Base-by-base conservation (phyloP, 768 basidiomycete genomes). In the Scleroderma bovista region DNA sequence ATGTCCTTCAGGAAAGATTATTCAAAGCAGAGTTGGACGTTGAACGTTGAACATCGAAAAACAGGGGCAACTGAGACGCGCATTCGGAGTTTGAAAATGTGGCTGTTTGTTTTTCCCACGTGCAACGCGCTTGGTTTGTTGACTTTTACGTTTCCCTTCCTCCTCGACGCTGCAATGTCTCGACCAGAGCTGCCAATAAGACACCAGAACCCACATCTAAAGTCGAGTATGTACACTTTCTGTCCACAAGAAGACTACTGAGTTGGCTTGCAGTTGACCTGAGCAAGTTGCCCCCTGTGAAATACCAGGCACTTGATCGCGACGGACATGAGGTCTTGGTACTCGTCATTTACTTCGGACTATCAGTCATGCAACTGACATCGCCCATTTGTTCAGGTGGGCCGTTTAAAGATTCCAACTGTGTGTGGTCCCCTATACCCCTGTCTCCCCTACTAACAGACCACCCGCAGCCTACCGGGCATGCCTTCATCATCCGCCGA, bases 401-500 rank as follows among this genome's bases (percentile, higher is more conserved):
- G 90, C 6, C 73, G 93, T 52, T 73, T 94, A 68, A 96, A 96
- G 72, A 87, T 96, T 34, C 84, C 86, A 22, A 93, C 89, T 51
- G 91, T 91, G 73, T 61, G 80, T 69, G 47, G 53, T 29, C n/a
- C 19, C 52, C 50, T 47, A 29, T 9, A 45, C 12, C 34, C 44
- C 16, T 31, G 58, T 43, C 44, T 52, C 48, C 54, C 51, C 20
- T 58, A 57, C 60, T 56, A 48, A 56, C 46, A 42, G 32, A 57
- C 37, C 47, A 50, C 34, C 24, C 49, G 17, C 64, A 91, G 87
- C 77, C 84, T 24, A 67, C 72, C 13, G 83, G 86, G 32, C 93
- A 97, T 69, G 92, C 94, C 20, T 97, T 96, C 66, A 90, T 97
- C 62, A 84, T 97, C 32, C 83, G 93, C 40, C 83, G 94, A 48